Percentiles rank a stretch among this genome's conserved stretches.
Conservation (phyloP, 176 grass and related monocot species). For the Cocos nucifera region DNA sequence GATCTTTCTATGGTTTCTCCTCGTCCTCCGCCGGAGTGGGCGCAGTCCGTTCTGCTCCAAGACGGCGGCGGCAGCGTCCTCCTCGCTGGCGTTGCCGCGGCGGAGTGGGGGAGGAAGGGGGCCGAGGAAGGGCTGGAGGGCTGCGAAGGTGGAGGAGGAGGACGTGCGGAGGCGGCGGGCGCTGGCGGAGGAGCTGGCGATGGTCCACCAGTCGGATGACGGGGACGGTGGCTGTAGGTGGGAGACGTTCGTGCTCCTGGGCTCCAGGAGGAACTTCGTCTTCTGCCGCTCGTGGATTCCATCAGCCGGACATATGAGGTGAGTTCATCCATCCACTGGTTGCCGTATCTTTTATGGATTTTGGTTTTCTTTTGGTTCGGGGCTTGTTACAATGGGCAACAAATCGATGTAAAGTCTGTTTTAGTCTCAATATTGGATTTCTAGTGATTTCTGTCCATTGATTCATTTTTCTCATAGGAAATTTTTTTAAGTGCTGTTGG, state of each 20-base stretch:
- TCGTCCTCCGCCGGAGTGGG: constrained; percentile 33
- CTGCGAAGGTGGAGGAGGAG: constrained; percentile 30
- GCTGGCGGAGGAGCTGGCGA: constrained; percentile 20
- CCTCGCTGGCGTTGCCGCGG: neutral
- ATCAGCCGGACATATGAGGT: constrained; percentile 48
- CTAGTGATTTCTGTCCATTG: too few species aligned
- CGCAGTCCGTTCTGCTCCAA: neutral
- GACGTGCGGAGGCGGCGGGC: constrained; percentile 29
- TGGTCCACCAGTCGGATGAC: constrained; percentile 22
- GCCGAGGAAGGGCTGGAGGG: constrained; percentile 9
- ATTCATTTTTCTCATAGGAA: too few species aligned
- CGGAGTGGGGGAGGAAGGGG: neutral
- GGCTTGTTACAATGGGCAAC: neutral
- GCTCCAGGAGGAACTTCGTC: constrained; percentile 60
- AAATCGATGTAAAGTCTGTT: too few species aligned
- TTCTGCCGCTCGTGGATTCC: constrained; percentile 82
- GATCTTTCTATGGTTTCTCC: constrained; percentile 66
- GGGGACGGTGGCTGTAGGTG: constrained; percentile 9
- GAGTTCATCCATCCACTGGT: constrained; percentile 6
- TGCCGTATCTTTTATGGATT: too few species aligned
- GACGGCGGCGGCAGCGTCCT: neutral
- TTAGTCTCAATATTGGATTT: too few species aligned
- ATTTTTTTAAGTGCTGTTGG: too few species aligned
- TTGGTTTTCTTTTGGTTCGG: neutral
- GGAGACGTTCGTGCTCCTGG: constrained; percentile 46